These are phyloP conservation scores for Malus sylvestris DNA, from an alignment of 306 rosid genomes.

Conservation along the genomic window DNA sequence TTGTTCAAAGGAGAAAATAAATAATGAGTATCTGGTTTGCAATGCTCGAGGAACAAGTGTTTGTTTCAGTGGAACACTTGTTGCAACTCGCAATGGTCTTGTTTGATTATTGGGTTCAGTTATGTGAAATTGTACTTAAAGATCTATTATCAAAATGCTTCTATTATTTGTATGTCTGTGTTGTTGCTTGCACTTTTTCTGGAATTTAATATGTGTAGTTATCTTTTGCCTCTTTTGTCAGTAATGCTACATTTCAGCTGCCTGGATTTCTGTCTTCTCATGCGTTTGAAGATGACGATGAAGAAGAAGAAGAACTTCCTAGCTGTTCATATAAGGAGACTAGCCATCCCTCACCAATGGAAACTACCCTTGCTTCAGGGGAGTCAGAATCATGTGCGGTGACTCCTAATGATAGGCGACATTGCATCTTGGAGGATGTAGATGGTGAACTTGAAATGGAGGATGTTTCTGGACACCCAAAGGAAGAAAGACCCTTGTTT, in stretches of 20 bases:
- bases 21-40: neutral
- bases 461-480: constrained; percentile 87
- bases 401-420: constrained; percentile 91
- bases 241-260: constrained; percentile 96
- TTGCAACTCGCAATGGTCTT: neutral
- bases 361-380: constrained; percentile 40
- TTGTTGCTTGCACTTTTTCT: constrained; percentile 1
- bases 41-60: neutral
- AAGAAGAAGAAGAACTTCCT: constrained; percentile 58
- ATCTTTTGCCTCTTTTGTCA: constrained; percentile 26
- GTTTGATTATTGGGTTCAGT: neutral
- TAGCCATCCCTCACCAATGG: constrained; percentile 39
- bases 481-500: constrained; percentile 55
- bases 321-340: constrained; percentile 46
- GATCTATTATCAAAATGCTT: neutral
- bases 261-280: constrained; percentile 77
- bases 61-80: neutral
- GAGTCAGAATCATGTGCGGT: constrained; percentile 60
- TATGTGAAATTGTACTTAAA: neutral
- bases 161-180: neutral
- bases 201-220: constrained; percentile 14
- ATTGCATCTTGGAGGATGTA: constrained; percentile 89
- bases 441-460: constrained; percentile 99
- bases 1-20: neutral
- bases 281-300: constrained; percentile 79